phyloP scores from a whole-genome alignment of 148 eudicot genomes.

The Fagopyrum esculentum region DNA sequence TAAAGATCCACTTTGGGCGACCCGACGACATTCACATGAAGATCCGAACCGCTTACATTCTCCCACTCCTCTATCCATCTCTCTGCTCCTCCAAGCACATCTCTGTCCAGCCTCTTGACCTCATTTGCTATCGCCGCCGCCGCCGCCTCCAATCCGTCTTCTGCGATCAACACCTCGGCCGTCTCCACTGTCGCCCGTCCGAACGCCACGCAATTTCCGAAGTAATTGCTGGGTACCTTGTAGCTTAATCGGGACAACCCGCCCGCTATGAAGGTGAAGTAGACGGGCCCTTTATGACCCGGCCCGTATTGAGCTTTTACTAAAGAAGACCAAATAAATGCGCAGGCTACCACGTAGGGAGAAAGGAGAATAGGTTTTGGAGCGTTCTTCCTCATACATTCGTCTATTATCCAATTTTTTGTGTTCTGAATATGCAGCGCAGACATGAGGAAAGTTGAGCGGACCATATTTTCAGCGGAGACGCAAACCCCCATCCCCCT shows the following conservation, averaged over 20 bases:
- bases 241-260: constrained; percentile 32
- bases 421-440: constrained; percentile 26
- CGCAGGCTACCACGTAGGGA: constrained; percentile 42
- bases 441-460: constrained; percentile 41
- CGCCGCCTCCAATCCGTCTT: constrained; percentile 39
- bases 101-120: constrained; percentile 23
- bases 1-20: constrained; percentile 48
- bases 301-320: constrained; percentile 15
- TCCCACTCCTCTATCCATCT: constrained; percentile 36
- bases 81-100: constrained; percentile 26
- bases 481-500: background rate
- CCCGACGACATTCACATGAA: constrained; percentile 38
- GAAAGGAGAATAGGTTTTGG: constrained; percentile 22
- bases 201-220: constrained; percentile 39
- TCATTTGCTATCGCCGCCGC: constrained; percentile 34
- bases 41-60: constrained; percentile 20
- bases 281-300: background rate
- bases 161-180: constrained; percentile 22
- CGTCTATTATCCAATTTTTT: constrained; percentile 23
- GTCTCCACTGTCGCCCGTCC: constrained; percentile 19
- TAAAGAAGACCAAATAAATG: constrained; percentile 36
- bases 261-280: constrained; percentile 44
- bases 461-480: constrained; percentile 10
- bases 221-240: constrained; percentile 26
- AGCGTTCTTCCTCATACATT: constrained; percentile 19